phyloP scores from a whole-genome alignment of 805 yeast genomes.

The Wickerhamomyces alni region DNA sequence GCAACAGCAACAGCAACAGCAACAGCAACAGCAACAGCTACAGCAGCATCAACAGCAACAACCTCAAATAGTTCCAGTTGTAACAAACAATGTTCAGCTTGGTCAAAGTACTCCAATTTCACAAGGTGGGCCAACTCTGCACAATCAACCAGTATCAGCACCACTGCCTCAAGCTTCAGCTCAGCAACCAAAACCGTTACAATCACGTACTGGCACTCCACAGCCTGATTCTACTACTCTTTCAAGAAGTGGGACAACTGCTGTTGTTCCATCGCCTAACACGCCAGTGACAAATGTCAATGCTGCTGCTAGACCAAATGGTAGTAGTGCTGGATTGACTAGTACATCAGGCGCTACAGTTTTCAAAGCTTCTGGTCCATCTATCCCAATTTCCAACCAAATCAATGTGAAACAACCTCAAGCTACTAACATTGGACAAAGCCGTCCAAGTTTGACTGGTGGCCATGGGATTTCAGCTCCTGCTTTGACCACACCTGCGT shows the following conservation, averaged over 20 bases:
- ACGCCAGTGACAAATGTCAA: conserved; percentile 41
- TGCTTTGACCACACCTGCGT: conserved; percentile 69
- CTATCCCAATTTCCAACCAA: conserved; percentile 66
- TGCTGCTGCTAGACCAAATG: conserved; percentile 40
- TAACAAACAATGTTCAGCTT: not conserved
- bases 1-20: conserved; percentile 14
- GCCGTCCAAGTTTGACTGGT: conserved; percentile 78
- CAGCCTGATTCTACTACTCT: conserved; percentile 10
- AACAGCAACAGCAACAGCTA: too few species aligned
- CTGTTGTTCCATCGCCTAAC: conserved; percentile 23
- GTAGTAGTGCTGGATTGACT: conserved; percentile 19
- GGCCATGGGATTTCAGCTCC: conserved; percentile 74
- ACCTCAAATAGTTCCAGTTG: not conserved
- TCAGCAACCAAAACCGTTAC: conserved; percentile 11
- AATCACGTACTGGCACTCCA: conserved; percentile 18
- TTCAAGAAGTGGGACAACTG: conserved; percentile 8
- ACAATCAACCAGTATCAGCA: conserved; percentile 5
- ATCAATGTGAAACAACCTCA: conserved; percentile 60
- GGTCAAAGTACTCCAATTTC: not conserved
- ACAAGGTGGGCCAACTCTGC: not conserved
- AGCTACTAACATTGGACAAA: conserved; percentile 59
- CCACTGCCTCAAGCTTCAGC: conserved; percentile 4
- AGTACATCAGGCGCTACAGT: conserved; percentile 24
- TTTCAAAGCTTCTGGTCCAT: conserved; percentile 44
- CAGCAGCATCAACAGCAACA: too few species aligned